Evolutionary conservation across 176 grass and related monocot genomes (phyloP).

Genomic region (Calamus simplicifolius): DNA sequence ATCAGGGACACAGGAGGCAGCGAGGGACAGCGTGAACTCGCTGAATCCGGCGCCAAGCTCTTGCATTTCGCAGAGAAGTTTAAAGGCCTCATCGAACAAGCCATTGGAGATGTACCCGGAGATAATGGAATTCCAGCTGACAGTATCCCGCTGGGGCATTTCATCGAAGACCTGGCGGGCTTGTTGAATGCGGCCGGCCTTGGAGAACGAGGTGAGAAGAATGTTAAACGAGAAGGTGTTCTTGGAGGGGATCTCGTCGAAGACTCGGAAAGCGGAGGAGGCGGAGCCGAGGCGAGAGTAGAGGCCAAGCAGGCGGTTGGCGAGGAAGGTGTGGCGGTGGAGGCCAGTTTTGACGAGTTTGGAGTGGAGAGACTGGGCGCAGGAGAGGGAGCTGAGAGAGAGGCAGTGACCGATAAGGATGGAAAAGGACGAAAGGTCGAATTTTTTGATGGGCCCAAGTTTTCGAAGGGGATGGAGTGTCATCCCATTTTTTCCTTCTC

Average conservation of each 20-base stretch:
- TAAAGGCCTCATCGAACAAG: conserved; percentile 19
- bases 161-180: conserved; percentile 49
- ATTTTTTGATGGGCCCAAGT: conserved; percentile 7
- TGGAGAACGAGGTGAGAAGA: conserved; percentile 17
- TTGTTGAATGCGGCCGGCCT: conserved; percentile 21
- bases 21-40: conserved; percentile 68
- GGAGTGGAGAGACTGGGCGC: conserved; percentile 38
- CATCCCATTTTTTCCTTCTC: no score
- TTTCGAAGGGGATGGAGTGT: not conserved
- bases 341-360: conserved; percentile 50
- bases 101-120: conserved; percentile 32
- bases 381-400: conserved; percentile 18
- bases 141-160: conserved; percentile 46
- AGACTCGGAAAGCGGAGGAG: conserved; percentile 24
- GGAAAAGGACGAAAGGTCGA: conserved; percentile 22
- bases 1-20: conserved; percentile 26
- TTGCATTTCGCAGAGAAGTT: conserved; percentile 28
- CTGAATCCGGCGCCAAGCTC: conserved; percentile 37
- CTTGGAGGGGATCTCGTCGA: conserved; percentile 25
- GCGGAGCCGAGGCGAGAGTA: conserved; percentile 43
- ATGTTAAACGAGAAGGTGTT: conserved; percentile 69
- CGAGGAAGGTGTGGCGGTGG: conserved; percentile 36
- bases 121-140: conserved; percentile 69
- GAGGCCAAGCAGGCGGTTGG: conserved; percentile 48
- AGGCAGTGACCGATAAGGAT: conserved; percentile 34